Conservation (phyloP, 75 land plant species). For the Selaginella moellendorffii region DNA sequence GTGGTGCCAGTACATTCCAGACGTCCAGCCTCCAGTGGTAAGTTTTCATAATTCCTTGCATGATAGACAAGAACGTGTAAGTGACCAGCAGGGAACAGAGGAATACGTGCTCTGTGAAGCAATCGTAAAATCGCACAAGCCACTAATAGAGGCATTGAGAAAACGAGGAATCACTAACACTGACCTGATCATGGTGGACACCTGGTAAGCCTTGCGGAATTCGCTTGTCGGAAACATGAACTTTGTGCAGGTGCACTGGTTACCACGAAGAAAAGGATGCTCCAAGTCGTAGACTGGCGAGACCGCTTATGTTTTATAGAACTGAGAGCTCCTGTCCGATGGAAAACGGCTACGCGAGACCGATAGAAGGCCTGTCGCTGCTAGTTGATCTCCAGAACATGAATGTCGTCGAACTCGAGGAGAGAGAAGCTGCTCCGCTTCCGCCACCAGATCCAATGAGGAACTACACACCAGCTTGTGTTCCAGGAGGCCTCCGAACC, state of each 20-base stretch:
- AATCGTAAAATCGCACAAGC: slow-evolving; percentile 61
- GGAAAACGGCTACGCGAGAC: slow-evolving; percentile 99
- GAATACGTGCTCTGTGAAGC: slow-evolving; percentile 99
- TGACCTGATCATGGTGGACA: slow-evolving; percentile 98
- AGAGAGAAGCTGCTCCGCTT: slow-evolving; percentile 70
- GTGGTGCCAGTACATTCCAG: slow-evolving; percentile 55
- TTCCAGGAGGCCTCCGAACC: slow-evolving; percentile 85
- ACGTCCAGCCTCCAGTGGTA: slow-evolving; percentile 98
- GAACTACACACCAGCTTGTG: slow-evolving; percentile 84
- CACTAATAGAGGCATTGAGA: slow-evolving; percentile 87
- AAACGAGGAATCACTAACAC: slow-evolving; percentile 89
- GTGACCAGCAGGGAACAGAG: slow-evolving; percentile 60
- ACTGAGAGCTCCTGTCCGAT: slow-evolving; percentile 96
- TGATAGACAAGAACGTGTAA: neutral
- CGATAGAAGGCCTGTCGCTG: slow-evolving; percentile 57
- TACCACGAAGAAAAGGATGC: slow-evolving; percentile 83
- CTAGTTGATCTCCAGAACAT: neutral
- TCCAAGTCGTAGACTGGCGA: slow-evolving; percentile 81
- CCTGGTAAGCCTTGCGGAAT: too few relatives aligned
- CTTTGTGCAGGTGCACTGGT: slow-evolving; percentile 98
- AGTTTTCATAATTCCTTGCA: slow-evolving; percentile 2
- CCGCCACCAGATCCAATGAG: slow-evolving; percentile 97
- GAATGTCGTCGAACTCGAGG: slow-evolving; percentile 80
- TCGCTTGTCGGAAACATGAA: too few relatives aligned
- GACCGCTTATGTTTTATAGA: slow-evolving; percentile 87